Percentiles rank a stretch among this genome's conserved stretches.
Evolutionary conservation across 257 asterid species (phyloP).

Genomic region (Salvia splendens): DNA sequence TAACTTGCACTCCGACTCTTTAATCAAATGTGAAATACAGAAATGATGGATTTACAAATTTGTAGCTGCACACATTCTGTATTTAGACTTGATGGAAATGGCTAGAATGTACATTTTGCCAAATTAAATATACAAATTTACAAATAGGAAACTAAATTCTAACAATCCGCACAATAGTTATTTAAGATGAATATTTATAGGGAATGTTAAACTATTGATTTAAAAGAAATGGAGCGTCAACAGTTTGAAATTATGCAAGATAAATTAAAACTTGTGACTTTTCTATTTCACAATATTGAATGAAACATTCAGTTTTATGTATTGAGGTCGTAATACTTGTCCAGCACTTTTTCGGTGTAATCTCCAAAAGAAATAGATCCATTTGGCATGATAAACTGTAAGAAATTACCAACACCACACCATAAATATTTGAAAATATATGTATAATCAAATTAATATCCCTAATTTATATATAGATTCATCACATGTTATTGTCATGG

Average conservation of each 20-base stretch:
- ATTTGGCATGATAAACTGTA: slow-evolving; percentile 56
- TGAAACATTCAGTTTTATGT: slow-evolving; percentile 17
- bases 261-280: neutral
- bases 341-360: slow-evolving; percentile 79
- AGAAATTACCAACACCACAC: slow-evolving; percentile 5
- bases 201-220: neutral
- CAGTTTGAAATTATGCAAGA: neutral
- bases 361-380: slow-evolving; percentile 85
- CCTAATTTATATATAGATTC: neutral
- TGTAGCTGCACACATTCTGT: too few relatives aligned
- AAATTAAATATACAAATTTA: neutral
- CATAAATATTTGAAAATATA: neutral
- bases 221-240: slow-evolving; percentile 4
- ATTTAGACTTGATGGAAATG: neutral
- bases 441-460: neutral
- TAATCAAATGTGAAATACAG: slow-evolving; percentile 18
- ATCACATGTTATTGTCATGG: neutral
- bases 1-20: too few relatives aligned
- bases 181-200: neutral
- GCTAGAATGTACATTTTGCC: slow-evolving; percentile 41
- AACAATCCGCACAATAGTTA: neutral
- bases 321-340: slow-evolving; percentile 77
- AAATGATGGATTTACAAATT: slow-evolving; percentile 13
- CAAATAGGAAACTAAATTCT: too few relatives aligned
- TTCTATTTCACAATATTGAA: neutral